Evolutionary conservation across 2,329 filamentous ascomycete genomes (phyloP), one percentile per base, ranked within the genome.

Genomic region (Pseudocercospora ulei): DNA sequence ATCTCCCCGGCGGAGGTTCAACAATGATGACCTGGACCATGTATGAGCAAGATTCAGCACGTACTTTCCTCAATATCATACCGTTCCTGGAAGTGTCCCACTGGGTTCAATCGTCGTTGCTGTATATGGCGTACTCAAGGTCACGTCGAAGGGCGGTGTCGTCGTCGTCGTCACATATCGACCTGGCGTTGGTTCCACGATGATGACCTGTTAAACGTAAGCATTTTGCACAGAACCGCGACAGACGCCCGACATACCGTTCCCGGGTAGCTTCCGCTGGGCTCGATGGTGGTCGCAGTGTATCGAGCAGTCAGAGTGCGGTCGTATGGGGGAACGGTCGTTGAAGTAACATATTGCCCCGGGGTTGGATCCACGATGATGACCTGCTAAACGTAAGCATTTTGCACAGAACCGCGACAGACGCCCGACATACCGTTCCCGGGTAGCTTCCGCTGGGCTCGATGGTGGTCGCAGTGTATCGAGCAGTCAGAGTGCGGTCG

Each of bases 101-200:
- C 17, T 20, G 8, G 30, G 30, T 20, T 20, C 17, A 20, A 33
- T 22, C 3, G 18, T 33, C 3, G 30, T 33, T 7, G 18, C 6
- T 23, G 30, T 33, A 19, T 33, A 33, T 5, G 30, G 30, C 3
- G 18, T 19, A 14, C 18, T 33, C 17, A 33, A 20, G 17, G 30
- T 33, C 18, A n/a, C 17, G 3, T 33, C 30, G 16, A 16, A 31
- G 14, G 30, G 18, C 17, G 30, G n/a, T 11, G 30, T 33, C n/a
- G 18, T 33, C n/a, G 11, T 14, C 11, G 5, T 22, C n/a, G 30
- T 33, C 18, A 33, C 30, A 33, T 33, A 33, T 20, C 17, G 13
- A 12, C 3, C 17, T 2, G 30, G 30, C 1, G 16, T 20, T 4
- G 16, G 30, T 12, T 14, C 30, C 5, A 33, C 30, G 18, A 31